Percentiles rank a stretch among this genome's conserved stretches.
These are phyloP conservation scores for Plectosphaerella plurivora DNA, from an alignment of 2,329 filamentous ascomycete species.

Conservation along the genomic window DNA sequence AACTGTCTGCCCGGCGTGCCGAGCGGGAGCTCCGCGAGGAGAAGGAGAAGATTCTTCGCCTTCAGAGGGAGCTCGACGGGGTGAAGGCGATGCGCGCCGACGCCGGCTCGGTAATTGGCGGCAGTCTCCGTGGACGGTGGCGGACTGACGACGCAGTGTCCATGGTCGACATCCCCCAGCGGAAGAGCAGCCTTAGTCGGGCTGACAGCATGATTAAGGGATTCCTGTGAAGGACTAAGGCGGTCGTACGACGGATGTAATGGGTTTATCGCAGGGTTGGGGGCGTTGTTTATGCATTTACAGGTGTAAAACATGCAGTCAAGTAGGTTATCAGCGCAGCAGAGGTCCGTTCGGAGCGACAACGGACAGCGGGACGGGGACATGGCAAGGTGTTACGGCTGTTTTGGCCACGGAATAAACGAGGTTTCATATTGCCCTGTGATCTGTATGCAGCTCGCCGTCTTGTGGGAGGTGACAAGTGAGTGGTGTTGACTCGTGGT, in stretches of 20 bases:
- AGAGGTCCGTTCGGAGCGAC: background rate
- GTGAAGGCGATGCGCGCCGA: constrained; percentile 75
- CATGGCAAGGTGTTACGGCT: too few species aligned
- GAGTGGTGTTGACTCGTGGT: too few species aligned
- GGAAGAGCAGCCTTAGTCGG: constrained; percentile 62
- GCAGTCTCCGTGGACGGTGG: constrained; percentile 19
- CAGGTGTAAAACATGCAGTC: background rate
- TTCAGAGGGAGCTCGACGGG: constrained; percentile 86
- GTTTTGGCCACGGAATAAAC: too few species aligned
- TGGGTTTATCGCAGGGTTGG: constrained; percentile 6
- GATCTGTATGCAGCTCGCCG: too few species aligned
- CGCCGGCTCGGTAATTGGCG: constrained; percentile 35
- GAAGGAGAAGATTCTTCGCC: constrained; percentile 69
- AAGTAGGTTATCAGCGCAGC: background rate
- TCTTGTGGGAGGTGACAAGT: too few species aligned
- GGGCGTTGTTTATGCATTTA: constrained; percentile 4
- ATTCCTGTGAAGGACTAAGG: constrained; percentile 51
- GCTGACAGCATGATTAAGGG: constrained; percentile 70
- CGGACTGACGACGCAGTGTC: constrained; percentile 33
- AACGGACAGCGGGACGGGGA: too few species aligned
- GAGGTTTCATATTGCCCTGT: too few species aligned
- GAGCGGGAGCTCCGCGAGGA: constrained; percentile 90
- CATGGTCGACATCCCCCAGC: constrained; percentile 51
- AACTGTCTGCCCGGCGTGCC: constrained; percentile 76
- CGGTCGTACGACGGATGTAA: constrained; percentile 5